Base-by-base conservation (phyloP, 805 yeast genomes). In the Tetrapisispora pingtungensis region DNA sequence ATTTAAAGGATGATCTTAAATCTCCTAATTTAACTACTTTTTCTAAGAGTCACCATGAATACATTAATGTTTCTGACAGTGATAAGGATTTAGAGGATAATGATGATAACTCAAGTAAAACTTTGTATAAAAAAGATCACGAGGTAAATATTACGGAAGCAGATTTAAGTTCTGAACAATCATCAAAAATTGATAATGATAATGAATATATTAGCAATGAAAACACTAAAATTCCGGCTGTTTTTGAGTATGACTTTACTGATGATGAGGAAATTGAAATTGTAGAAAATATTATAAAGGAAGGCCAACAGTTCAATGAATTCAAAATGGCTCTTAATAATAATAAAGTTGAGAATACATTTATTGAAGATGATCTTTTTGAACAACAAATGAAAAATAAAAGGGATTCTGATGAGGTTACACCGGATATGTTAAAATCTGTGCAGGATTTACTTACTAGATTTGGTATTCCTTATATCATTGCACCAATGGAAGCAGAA, bases 401-500 rank as follows among this genome's bases (percentile, higher is more conserved):
- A 46, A 72, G 97, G 53, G 97, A 90, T 60, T 77, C 97, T 0
- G 97, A 93, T 57, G 94, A 84, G 53, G 96, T 90, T 0, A 84
- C 96, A 0, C 74, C 76, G 7, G 75, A 75, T 1, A 93, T 93
- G 97, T 75, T 90, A 20, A 70, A 72, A 33, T 97, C 93, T 58
- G 93, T 95, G 17, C 96, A 93, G 64, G 96, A 88, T 49, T 68
- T 93, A 35, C 68, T 93, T 8, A 75, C 83, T 26, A 65, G 90
- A 43, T 93, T 93, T 69, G 98, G 98, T 1, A 84, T 93, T 4
- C 99, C 99, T 0, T 93, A 78, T 52, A 74, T 93, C 10, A 85
- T 95, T 0, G 97, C 98, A 0, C 99, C 98, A 1, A 87, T 87
- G 89, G 99, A 93, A 64, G 98, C 98, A 1, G 99, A 93, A 66